Conservation (phyloP, 495 filamentous ascomycete genomes). For the Bathelium albidoporum region DNA sequence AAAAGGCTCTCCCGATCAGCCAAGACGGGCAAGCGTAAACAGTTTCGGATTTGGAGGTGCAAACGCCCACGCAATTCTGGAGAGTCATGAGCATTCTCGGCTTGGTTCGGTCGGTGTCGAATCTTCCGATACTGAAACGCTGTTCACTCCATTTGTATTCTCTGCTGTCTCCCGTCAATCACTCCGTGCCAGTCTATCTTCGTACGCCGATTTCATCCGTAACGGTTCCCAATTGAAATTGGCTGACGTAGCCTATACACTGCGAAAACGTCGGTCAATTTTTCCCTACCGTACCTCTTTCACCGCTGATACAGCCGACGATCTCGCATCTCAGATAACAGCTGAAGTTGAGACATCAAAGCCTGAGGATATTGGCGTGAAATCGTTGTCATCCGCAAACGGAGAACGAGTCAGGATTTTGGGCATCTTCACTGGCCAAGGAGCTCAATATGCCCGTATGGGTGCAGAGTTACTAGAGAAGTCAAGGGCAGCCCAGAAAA, state of each 20-base stretch:
- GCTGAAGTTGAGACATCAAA: not conserved
- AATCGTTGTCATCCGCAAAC: not conserved
- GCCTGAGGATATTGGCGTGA: not conserved
- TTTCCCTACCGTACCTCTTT: not conserved
- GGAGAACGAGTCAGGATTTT: not conserved
- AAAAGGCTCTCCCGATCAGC: slow-evolving; percentile 8
- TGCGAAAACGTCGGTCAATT: not conserved
- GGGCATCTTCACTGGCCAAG: not conserved
- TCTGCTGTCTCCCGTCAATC: not conserved
- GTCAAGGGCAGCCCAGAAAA: not conserved
- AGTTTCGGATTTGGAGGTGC: slow-evolving; percentile 57
- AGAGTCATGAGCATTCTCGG: not conserved
- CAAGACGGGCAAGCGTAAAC: slow-evolving; percentile 50
- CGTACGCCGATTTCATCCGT: not conserved
- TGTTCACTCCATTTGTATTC: not conserved
- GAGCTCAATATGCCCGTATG: not conserved
- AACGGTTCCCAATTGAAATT: not conserved
- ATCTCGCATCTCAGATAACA: slow-evolving; percentile 8
- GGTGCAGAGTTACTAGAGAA: not conserved
- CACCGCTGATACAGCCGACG: not conserved
- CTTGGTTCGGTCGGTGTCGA: not conserved
- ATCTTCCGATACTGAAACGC: no score
- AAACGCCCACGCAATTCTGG: slow-evolving; percentile 34
- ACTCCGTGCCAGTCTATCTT: not conserved
- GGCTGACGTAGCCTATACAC: not conserved